Conservation (phyloP, 2,329 filamentous ascomycete species). For the Beauveria brongniartii region DNA sequence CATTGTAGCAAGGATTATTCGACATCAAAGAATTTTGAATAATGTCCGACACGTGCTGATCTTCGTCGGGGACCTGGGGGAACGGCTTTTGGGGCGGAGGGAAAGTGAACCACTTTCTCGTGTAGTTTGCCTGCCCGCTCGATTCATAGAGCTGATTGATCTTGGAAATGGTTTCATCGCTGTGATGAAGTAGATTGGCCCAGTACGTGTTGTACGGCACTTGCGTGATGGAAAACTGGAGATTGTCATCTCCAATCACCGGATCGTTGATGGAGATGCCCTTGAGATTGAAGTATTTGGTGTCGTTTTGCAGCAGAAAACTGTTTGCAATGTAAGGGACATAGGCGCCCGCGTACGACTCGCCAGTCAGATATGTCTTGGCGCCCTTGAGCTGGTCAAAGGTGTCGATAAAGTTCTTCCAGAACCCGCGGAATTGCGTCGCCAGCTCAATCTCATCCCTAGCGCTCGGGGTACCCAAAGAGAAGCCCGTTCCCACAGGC, state of each 20-base stretch:
- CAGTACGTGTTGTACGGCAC: conserved; percentile 55
- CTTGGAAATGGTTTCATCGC: conserved; percentile 45
- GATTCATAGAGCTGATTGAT: conserved; percentile 43
- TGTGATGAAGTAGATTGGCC: conserved; percentile 53
- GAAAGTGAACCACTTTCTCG: conserved; percentile 56
- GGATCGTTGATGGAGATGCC: conserved; percentile 70
- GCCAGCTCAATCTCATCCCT: conserved; percentile 57
- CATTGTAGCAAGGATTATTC: conserved; percentile 68
- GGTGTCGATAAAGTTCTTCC: conserved; percentile 62
- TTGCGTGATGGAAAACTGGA: conserved; percentile 39
- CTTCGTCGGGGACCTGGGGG: conserved; percentile 45
- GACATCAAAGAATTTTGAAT: conserved; percentile 41
- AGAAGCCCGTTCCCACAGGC: conserved; percentile 60
- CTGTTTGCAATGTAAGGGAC: conserved; percentile 66
- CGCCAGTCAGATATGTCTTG: conserved; percentile 63
- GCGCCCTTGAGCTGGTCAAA: conserved; percentile 50
- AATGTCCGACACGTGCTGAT: conserved; percentile 46
- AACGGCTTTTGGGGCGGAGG: conserved; percentile 54
- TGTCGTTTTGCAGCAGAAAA: conserved; percentile 61
- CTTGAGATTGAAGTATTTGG: conserved; percentile 57
- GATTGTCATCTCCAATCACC: conserved; percentile 42
- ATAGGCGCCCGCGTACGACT: conserved; percentile 59
- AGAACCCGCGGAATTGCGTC: conserved; percentile 61
- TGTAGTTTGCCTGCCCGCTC: conserved; percentile 56
- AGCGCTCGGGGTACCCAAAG: conserved; percentile 54